A percentile compares a stretch with the other conserved stretches of the same genome.
Conservation (phyloP, 306 rosid genomes). For the Cicer pinnatifidum region DNA sequence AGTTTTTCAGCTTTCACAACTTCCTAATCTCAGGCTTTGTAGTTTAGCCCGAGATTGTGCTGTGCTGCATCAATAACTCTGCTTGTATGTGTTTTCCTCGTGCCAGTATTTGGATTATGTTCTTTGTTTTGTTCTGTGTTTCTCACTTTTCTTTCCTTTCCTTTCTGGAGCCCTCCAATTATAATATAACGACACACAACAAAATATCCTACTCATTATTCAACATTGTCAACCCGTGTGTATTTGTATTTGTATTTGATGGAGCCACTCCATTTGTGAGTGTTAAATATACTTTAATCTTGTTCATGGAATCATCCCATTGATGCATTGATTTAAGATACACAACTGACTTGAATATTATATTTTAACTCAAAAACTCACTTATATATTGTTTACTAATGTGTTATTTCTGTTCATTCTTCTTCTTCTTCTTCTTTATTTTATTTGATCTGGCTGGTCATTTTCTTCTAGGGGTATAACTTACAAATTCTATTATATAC, state of each 20-base stretch:
- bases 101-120: constrained; percentile 46
- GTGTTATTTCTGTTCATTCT: background rate
- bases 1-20: constrained; percentile 40
- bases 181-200: constrained; percentile 29
- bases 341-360: too few species aligned
- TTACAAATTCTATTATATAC: too few species aligned
- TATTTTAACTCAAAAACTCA: too few species aligned
- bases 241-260: background rate
- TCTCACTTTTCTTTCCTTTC: constrained; percentile 31
- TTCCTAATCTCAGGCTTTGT: constrained; percentile 51
- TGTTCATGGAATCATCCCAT: too few species aligned
- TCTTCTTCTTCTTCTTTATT: too few species aligned
- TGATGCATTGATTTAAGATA: too few species aligned
- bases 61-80: constrained; percentile 28
- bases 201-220: constrained; percentile 1
- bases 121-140: constrained; percentile 43
- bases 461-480: background rate
- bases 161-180: constrained; percentile 39
- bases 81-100: constrained; percentile 35
- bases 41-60: constrained; percentile 46
- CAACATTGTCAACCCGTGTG: constrained; percentile 14
- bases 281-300: too few species aligned
- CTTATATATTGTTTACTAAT: too few species aligned
- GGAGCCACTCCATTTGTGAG: constrained; percentile 1
- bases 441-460: constrained; percentile 17